Conservation (phyloP, 2,329 filamentous ascomycete species). For the Phialocephala subalpina region DNA sequence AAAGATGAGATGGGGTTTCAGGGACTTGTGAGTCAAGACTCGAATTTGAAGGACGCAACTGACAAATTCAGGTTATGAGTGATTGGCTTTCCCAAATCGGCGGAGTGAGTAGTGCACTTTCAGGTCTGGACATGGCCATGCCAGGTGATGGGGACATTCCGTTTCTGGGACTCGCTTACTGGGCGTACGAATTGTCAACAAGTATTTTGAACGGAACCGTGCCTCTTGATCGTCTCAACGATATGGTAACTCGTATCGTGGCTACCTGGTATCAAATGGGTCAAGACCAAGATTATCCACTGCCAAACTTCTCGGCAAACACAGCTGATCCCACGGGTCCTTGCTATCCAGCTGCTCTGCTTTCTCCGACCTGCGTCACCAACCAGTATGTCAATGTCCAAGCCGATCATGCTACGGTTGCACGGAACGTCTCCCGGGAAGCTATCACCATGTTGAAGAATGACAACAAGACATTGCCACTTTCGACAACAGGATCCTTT, state of each 20-base stretch:
- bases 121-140: constrained; percentile 76
- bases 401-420: constrained; percentile 57
- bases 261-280: constrained; percentile 67
- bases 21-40: constrained; percentile 49
- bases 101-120: constrained; percentile 65
- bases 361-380: constrained; percentile 68
- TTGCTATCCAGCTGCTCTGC: constrained; percentile 63
- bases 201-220: constrained; percentile 64
- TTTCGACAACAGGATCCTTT: constrained; percentile 48
- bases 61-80: constrained; percentile 63
- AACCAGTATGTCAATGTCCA: constrained; percentile 74
- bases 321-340: constrained; percentile 62
- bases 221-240: constrained; percentile 63
- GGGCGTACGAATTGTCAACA: constrained; percentile 58
- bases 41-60: neutral
- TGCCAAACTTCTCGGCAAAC: constrained; percentile 66
- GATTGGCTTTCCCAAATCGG: constrained; percentile 73
- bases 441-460: constrained; percentile 70
- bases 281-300: constrained; percentile 64
- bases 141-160: constrained; percentile 65
- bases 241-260: constrained; percentile 50
- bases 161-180: constrained; percentile 57
- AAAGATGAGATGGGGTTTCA: constrained; percentile 80
- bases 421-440: constrained; percentile 60
- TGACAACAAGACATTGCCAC: constrained; percentile 60